Evolutionary conservation across 345 rosid species (phyloP).

Genomic region (Aethionema arabicum): DNA sequence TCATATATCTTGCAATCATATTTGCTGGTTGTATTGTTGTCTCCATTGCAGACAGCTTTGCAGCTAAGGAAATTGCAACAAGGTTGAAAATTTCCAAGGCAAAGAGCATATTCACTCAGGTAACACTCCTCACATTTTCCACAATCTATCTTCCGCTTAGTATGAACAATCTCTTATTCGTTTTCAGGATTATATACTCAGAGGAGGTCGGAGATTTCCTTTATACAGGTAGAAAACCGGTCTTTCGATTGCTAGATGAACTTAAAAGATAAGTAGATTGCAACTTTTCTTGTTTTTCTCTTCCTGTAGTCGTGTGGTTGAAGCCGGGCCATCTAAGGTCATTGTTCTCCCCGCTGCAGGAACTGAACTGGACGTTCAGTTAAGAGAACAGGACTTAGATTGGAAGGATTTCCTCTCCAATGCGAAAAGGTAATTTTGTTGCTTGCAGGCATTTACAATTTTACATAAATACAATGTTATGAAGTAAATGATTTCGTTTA

Average conservation of each 20-base stretch:
- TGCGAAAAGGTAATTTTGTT: constrained; percentile 44
- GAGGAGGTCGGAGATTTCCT: constrained; percentile 78
- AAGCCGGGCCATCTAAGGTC: constrained; percentile 65
- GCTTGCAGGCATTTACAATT: constrained; percentile 3
- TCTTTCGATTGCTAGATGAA: background rate
- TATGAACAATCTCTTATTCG: background rate
- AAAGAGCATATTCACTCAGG: constrained; percentile 93
- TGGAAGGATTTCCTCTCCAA: constrained; percentile 68
- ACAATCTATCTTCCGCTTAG: background rate
- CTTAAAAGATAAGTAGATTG: background rate
- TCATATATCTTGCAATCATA: constrained; percentile 78
- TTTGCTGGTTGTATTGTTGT: constrained; percentile 79
- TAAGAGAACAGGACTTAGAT: constrained; percentile 67
- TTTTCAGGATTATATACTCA: constrained; percentile 72
- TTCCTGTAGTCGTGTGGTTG: constrained; percentile 67
- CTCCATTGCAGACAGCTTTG: constrained; percentile 96
- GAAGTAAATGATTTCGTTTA: constrained; percentile 9
- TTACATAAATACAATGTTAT: constrained; percentile 4
- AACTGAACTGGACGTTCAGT: constrained; percentile 40
- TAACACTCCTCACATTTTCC: constrained; percentile 26
- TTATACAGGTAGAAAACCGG: constrained; percentile 65
- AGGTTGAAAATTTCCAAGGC: constrained; percentile 76
- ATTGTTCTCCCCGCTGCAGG: constrained; percentile 75
- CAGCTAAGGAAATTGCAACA: constrained; percentile 76
- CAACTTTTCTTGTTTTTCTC: background rate